Evolutionary conservation across 2,329 filamentous ascomycete species (phyloP).

Genomic region (Sclerotiophoma versabilis): DNA sequence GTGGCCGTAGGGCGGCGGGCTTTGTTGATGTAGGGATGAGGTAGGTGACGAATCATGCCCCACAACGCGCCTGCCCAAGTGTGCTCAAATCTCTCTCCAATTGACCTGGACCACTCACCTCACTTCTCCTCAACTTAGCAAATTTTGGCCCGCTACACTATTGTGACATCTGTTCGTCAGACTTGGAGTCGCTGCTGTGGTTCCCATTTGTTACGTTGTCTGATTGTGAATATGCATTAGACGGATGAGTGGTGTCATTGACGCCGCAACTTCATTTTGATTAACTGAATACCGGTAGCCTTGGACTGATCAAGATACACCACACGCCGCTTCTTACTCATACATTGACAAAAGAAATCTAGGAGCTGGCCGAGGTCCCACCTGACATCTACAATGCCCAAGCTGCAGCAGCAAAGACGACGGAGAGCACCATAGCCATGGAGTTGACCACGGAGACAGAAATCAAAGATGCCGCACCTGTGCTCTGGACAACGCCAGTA

Average conservation of each 20-base stretch:
- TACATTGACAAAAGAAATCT: slow-evolving; percentile 6
- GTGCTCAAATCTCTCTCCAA: background rate
- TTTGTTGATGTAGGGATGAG: slow-evolving; percentile 3
- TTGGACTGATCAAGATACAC: background rate
- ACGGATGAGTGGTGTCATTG: background rate
- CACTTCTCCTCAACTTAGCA: background rate
- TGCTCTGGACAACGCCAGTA: slow-evolving; percentile 4
- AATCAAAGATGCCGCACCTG: slow-evolving; percentile 19
- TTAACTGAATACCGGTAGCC: background rate
- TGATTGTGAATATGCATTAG: too few species aligned
- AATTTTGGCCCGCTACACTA: too few species aligned
- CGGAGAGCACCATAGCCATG: slow-evolving; percentile 35
- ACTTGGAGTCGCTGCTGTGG: too few species aligned
- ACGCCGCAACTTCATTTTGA: background rate
- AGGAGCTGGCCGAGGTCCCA: background rate
- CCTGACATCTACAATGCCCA: slow-evolving; percentile 30
- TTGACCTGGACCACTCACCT: background rate
- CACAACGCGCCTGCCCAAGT: slow-evolving; percentile 12
- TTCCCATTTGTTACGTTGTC: background rate
- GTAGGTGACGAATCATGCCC: slow-evolving; percentile 11
- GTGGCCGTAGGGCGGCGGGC: too few species aligned
- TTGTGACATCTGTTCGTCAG: too few species aligned
- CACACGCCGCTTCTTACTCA: background rate
- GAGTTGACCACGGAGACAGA: slow-evolving; percentile 31
- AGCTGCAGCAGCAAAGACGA: slow-evolving; percentile 34